phyloP scores from a whole-genome alignment of 306 rosid genomes.

The Cicer cuneatum region DNA sequence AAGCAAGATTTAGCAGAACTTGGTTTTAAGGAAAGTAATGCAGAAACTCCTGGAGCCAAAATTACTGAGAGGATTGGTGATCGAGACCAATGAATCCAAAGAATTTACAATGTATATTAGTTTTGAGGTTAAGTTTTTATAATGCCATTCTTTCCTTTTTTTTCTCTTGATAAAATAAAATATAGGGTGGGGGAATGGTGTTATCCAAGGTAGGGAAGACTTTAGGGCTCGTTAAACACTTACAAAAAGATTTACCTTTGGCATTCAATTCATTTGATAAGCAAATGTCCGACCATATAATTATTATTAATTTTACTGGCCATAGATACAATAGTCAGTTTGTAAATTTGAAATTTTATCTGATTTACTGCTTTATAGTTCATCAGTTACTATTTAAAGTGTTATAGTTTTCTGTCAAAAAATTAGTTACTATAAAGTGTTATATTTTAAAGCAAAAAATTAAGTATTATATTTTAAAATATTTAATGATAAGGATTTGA shows the following conservation, averaged over 20 bases:
- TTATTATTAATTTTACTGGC: neutral
- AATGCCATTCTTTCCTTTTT: constrained; percentile 19
- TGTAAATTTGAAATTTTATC: neutral
- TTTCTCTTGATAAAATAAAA: too few species aligned
- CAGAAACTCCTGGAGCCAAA: constrained; percentile 47
- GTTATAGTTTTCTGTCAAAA: too few species aligned
- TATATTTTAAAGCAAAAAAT: too few species aligned
- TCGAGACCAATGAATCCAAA: constrained; percentile 29
- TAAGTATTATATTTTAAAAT: too few species aligned
- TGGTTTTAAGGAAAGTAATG: constrained; percentile 63
- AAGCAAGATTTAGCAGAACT: constrained; percentile 94
- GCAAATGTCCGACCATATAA: neutral
- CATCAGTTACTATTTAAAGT: neutral
- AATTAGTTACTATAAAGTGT: too few species aligned
- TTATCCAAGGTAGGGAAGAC: too few species aligned
- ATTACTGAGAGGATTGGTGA: constrained; percentile 50
- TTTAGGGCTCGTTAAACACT: too few species aligned
- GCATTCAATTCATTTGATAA: neutral
- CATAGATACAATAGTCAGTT: neutral
- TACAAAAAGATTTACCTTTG: neutral
- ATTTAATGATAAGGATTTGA: too few species aligned
- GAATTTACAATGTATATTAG: constrained; percentile 22
- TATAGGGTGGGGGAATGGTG: too few species aligned
- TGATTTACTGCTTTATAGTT: neutral
- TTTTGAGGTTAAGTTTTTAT: constrained; percentile 33